Evolutionary conservation across 345 rosid genomes (phyloP).

Genomic region (Bruguiera gymnorhiza): DNA sequence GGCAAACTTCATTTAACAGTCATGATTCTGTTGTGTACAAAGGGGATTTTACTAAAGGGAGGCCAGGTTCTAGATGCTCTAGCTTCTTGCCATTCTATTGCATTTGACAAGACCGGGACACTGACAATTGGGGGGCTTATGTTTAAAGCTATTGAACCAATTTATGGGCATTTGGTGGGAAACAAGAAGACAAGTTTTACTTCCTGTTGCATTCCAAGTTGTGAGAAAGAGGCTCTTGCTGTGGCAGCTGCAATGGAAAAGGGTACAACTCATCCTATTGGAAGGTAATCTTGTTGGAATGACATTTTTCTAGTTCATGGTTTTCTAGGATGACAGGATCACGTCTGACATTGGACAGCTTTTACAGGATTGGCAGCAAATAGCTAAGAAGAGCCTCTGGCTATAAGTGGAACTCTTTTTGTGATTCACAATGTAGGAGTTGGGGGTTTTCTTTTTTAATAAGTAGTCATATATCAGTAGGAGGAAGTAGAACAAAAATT

Average conservation of each 20-base stretch:
- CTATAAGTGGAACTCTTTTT: conserved; percentile 1
- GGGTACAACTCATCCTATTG: conserved; percentile 99
- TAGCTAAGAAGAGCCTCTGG: not conserved
- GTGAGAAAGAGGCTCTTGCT: conserved; percentile 98
- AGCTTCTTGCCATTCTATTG: conserved; percentile 84
- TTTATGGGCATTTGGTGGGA: conserved; percentile 64
- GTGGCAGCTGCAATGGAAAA: conserved; percentile 99
- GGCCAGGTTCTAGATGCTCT: conserved; percentile 94
- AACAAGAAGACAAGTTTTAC: conserved; percentile 23
- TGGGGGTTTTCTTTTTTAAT: not conserved
- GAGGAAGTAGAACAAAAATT: not conserved
- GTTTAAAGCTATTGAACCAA: conserved; percentile 93
- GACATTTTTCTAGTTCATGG: too few species aligned
- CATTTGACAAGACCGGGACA: conserved; percentile 99
- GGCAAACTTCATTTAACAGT: conserved; percentile 8
- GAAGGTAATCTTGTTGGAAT: conserved; percentile 53
- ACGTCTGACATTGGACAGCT: not conserved
- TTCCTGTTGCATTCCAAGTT: conserved; percentile 75
- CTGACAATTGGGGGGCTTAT: conserved; percentile 92
- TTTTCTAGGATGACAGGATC: too few species aligned
- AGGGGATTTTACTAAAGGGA: conserved; percentile 97
- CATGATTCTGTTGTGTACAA: conserved; percentile 17
- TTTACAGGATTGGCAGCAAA: not conserved
- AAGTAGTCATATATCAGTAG: not conserved
- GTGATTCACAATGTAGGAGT: not conserved